Conservation (phyloP, 176 grass and related monocot species). For the Musa beccarii region DNA sequence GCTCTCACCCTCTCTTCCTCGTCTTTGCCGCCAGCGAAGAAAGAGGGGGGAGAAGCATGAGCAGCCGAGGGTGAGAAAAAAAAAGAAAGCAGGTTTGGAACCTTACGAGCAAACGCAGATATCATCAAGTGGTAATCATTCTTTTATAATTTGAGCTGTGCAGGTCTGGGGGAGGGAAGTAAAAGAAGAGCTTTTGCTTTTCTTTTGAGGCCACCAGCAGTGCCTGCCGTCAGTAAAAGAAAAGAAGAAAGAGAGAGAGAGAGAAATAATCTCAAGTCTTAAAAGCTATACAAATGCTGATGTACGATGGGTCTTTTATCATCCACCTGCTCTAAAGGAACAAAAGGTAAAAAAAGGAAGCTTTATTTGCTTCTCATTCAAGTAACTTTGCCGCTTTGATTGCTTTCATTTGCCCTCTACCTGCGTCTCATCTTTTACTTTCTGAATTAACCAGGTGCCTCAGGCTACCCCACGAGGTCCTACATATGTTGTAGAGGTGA, state of each 20-base stretch:
- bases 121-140: neutral
- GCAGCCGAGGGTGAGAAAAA: too few relatives aligned
- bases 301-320: neutral
- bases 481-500: too few relatives aligned
- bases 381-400: neutral
- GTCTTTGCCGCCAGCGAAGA: neutral
- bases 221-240: neutral
- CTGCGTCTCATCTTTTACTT: neutral
- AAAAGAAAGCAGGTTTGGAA: neutral
- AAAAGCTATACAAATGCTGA: neutral
- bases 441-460: too few relatives aligned
- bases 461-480: too few relatives aligned
- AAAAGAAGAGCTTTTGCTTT: neutral
- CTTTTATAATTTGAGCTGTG: neutral
- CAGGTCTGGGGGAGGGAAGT: neutral
- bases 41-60: neutral
- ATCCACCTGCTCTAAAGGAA: neutral
- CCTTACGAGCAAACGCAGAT: neutral
- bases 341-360: neutral
- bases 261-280: neutral
- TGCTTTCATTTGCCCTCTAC: slow-evolving; percentile 2
- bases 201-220: neutral
- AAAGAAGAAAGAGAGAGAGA: neutral
- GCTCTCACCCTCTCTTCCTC: neutral
- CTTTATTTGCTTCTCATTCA: neutral